These are phyloP conservation scores for Albugo candida DNA, from an alignment of 352 stramenopile genomes.

Conservation along the genomic window DNA sequence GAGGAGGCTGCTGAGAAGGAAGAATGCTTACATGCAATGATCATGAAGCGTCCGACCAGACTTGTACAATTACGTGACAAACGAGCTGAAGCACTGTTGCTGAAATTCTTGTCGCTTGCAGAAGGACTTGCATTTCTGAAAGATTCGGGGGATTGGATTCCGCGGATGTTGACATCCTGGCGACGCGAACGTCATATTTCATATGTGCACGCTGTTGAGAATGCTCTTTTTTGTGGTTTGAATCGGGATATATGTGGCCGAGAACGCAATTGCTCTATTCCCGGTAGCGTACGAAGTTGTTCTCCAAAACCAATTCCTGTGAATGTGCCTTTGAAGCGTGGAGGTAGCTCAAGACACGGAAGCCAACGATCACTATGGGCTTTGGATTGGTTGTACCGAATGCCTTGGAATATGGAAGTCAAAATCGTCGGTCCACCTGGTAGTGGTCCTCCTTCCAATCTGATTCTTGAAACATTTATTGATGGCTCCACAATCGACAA, in stretches of 20 bases:
- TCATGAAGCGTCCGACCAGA: conserved; percentile 52
- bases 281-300: conserved; percentile 19
- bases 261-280: conserved; percentile 20
- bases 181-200: conserved; percentile 68
- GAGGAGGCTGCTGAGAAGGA: conserved; percentile 73
- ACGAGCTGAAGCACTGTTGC: conserved; percentile 52
- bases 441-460: conserved; percentile 60
- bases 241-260: conserved; percentile 57
- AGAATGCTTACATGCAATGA: conserved; percentile 68
- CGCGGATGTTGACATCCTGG: conserved; percentile 48
- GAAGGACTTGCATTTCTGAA: conserved; percentile 65
- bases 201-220: conserved; percentile 69
- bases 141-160: conserved; percentile 69
- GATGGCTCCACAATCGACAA: conserved; percentile 59
- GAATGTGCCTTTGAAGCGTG: conserved; percentile 65
- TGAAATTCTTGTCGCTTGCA: conserved; percentile 66
- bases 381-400: conserved; percentile 77
- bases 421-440: conserved; percentile 76
- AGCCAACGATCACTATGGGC: conserved; percentile 59
- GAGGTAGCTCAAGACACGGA: conserved; percentile 33
- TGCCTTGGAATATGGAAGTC: conserved; percentile 84
- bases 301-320: conserved; percentile 64
- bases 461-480: conserved; percentile 80
- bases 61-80: conserved; percentile 67
- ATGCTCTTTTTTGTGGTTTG: conserved; percentile 59